Evolutionary conservation across 805 yeast genomes (phyloP), one percentile per base, ranked within the genome.

Genomic region (Starmera pachycereana): DNA sequence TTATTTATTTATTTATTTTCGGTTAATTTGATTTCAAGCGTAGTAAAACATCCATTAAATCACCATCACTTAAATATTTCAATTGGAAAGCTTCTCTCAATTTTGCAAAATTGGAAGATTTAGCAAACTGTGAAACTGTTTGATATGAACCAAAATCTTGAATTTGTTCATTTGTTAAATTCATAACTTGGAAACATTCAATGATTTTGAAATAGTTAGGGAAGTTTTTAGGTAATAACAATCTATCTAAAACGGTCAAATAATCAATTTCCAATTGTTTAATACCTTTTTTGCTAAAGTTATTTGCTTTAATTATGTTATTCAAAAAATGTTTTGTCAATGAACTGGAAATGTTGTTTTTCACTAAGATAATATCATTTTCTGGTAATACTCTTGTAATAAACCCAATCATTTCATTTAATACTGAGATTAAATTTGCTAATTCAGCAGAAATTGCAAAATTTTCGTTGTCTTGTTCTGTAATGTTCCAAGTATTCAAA

Each of bases 1-100:
- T 22, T 22, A 22, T 22, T 22, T 22, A 22, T 4, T 22, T 8
- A 6, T 22, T 22, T 22, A 22, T 22, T 4, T 22, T 7, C 18
- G 3, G 2, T 22, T 22, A 22, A 22, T 33, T 16, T 18, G 48
- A 48, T 35, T 49, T 46, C 22, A 63, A 51, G 44, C 69, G 57
- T 37, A 60, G 53, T 37, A 65, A 44, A 14, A 62, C 60, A 47
- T 65, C 68, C 37, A 61, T 54, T 9, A 65, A 51, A 35, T 62
- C 68, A 12, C 56, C 47, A 40, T 63, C 62, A 19, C 39, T 45
- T 30, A 63, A 41, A 32, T 45, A 44, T 8, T 39, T 39, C 6
- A 63, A 36, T 2, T 39, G 32, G 18, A 52, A 35, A 9, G 39
- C 37, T 2, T 46, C 37, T 43, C 50, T 60, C 22, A 65, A 33